Percentiles rank a stretch among this genome's conserved stretches.
Evolutionary conservation across 2,329 filamentous ascomycete genomes (phyloP).

Genomic region (Didymella glomerata): DNA sequence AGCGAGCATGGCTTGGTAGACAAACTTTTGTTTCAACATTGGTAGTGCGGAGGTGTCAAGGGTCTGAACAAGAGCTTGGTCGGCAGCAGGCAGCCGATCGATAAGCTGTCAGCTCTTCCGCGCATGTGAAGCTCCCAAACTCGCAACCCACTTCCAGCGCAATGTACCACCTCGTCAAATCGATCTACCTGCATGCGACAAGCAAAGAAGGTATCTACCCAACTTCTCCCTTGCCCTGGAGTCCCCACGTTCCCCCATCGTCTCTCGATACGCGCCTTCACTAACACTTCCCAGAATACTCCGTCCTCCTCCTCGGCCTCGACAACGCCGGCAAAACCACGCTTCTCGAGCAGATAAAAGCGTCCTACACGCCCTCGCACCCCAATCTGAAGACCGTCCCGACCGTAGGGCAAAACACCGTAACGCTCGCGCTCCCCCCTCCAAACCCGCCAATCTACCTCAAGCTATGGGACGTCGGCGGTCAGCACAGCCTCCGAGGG

Average conservation of each 20-base stretch:
- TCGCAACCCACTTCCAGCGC: not conserved
- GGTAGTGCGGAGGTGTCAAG: too few species aligned
- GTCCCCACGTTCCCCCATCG: too few species aligned
- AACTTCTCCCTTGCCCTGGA: not conserved
- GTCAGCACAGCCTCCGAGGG: conserved; percentile 85
- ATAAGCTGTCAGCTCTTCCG: conserved; percentile 13
- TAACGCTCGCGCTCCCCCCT: conserved; percentile 76
- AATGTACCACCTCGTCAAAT: conserved; percentile 99
- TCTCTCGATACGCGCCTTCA: not conserved
- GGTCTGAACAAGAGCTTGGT: not conserved
- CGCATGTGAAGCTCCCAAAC: conserved; percentile 14
- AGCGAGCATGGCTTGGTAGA: too few species aligned
- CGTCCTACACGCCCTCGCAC: conserved; percentile 78
- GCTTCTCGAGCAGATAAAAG: conserved; percentile 95
- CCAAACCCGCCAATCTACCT: conserved; percentile 85
- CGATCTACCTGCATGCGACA: conserved; percentile 91
- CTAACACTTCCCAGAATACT: conserved; percentile 76
- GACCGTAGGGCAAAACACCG: conserved; percentile 96
- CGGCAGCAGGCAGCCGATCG: conserved; percentile 14
- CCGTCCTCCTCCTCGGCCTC: conserved; percentile 92
- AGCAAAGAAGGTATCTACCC: conserved; percentile 82
- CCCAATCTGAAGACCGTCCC: conserved; percentile 84
- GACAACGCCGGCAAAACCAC: conserved; percentile 99
- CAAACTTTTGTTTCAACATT: too few species aligned
- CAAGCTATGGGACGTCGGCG: conserved; percentile 98